A percentile compares a stretch with the other conserved stretches of the same genome.
These are phyloP conservation scores for Aegilops bicornis DNA, from an alignment of 176 grass and related monocot species.

Conservation along the genomic window DNA sequence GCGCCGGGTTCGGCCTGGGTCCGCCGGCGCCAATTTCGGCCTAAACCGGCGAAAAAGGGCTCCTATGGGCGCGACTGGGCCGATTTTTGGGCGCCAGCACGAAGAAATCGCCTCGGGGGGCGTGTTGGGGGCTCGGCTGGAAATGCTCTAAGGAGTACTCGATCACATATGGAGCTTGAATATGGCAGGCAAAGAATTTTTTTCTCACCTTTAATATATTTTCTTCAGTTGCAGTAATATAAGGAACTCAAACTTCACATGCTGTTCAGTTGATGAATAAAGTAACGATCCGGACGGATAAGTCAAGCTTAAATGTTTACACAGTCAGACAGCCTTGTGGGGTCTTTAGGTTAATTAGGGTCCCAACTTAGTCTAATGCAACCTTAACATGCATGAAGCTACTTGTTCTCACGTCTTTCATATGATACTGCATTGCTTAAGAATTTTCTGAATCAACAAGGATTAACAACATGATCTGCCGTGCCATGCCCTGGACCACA, in stretches of 20 bases:
- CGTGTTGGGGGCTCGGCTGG: too few relatives aligned
- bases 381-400: background rate
- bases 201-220: background rate
- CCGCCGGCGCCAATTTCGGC: too few relatives aligned
- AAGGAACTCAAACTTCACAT: background rate
- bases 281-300: background rate
- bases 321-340: background rate
- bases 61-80: too few relatives aligned
- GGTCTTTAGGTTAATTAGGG: slow-evolving; percentile 5
- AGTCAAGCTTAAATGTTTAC: slow-evolving; percentile 24
- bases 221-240: background rate
- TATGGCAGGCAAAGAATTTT: background rate
- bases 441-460: slow-evolving; percentile 24
- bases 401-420: slow-evolving; percentile 7
- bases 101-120: too few relatives aligned
- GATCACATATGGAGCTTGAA: background rate
- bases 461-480: background rate
- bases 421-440: slow-evolving; percentile 4
- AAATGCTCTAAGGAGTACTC: background rate
- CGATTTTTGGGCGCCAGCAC: too few relatives aligned
- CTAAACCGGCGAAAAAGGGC: too few relatives aligned
- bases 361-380: slow-evolving; percentile 34
- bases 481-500: background rate
- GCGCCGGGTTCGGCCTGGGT: too few relatives aligned
- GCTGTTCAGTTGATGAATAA: background rate